Percentiles rank a stretch among this genome's conserved stretches.
Conservation (phyloP, 352 stramenopile genomes). For the Halophytophthora polymorphica region DNA sequence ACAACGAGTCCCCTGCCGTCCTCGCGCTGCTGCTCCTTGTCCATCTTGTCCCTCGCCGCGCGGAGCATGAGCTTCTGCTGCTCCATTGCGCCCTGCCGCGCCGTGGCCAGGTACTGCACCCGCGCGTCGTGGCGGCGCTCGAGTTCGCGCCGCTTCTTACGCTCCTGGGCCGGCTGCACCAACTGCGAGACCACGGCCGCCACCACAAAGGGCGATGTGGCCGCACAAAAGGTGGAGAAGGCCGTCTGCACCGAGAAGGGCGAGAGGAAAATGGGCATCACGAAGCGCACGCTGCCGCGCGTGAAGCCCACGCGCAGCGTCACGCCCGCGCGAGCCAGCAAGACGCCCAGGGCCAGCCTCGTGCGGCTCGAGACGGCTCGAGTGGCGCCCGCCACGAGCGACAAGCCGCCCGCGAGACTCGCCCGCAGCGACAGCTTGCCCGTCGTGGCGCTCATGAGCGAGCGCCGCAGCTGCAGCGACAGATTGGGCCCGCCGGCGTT, state of each 20-base stretch:
- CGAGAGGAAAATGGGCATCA: conserved; percentile 78
- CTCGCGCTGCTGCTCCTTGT: conserved; percentile 36
- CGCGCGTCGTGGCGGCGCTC: conserved; percentile 43
- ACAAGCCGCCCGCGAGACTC: conserved; percentile 44
- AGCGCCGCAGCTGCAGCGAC: conserved; percentile 50
- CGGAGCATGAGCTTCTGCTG: conserved; percentile 77
- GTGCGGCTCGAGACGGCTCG: conserved; percentile 59
- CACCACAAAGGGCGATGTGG: conserved; percentile 67
- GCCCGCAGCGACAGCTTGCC: conserved; percentile 55
- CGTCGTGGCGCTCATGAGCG: conserved; percentile 32
- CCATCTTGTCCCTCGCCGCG: conserved; percentile 56
- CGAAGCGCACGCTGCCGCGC: conserved; percentile 76
- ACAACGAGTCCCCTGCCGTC: conserved; percentile 66
- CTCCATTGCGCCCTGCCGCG: conserved; percentile 47
- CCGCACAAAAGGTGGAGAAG: conserved; percentile 71
- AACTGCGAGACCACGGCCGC: conserved; percentile 65
- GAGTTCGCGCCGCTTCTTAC: conserved; percentile 42
- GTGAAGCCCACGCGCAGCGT: conserved; percentile 73
- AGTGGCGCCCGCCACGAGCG: conserved; percentile 46
- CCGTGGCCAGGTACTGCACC: conserved; percentile 57
- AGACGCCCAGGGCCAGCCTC: conserved; percentile 50
- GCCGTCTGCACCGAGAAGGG: conserved; percentile 65
- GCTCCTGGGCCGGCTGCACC: conserved; percentile 62
- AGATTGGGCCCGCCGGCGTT: conserved; percentile 47
- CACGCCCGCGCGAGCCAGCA: conserved; percentile 52